phyloP scores from a whole-genome alignment of 305 asterid genomes.

The Fraxinus dipetala region DNA sequence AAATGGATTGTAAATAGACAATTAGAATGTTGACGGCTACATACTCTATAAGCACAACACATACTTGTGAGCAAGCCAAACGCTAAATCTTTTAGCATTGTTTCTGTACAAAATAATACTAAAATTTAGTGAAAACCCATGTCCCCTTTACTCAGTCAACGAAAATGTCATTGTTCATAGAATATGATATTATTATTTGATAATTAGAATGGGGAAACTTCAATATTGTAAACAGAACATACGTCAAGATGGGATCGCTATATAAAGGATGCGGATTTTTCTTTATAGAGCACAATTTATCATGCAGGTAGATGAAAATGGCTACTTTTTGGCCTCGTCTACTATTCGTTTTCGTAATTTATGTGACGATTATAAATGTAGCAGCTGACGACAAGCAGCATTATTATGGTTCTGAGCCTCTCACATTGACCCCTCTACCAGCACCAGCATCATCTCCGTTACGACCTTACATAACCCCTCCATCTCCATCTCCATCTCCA shows the following conservation, averaged over 20 bases:
- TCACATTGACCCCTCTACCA: background rate
- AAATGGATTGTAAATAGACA: background rate
- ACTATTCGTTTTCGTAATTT: background rate
- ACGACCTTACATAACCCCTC: background rate
- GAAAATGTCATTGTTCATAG: background rate
- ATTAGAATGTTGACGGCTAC: background rate
- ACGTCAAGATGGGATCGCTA: background rate
- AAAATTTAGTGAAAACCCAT: background rate
- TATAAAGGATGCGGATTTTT: background rate
- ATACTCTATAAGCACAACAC: background rate
- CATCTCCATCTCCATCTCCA: background rate
- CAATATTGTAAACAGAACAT: background rate
- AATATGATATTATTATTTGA: background rate
- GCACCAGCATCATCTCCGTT: background rate
- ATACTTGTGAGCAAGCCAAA: no score
- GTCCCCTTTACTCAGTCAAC: background rate
- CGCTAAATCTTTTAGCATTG: background rate
- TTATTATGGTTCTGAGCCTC: background rate
- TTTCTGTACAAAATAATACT: background rate
- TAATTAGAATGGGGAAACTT: background rate
- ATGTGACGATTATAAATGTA: background rate
- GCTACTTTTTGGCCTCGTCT: background rate
- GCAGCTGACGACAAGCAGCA: background rate
- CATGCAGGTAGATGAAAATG: background rate
- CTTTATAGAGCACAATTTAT: background rate